Conservation (phyloP, 2,329 filamentous ascomycete genomes). For the Penicillium crustosum region DNA sequence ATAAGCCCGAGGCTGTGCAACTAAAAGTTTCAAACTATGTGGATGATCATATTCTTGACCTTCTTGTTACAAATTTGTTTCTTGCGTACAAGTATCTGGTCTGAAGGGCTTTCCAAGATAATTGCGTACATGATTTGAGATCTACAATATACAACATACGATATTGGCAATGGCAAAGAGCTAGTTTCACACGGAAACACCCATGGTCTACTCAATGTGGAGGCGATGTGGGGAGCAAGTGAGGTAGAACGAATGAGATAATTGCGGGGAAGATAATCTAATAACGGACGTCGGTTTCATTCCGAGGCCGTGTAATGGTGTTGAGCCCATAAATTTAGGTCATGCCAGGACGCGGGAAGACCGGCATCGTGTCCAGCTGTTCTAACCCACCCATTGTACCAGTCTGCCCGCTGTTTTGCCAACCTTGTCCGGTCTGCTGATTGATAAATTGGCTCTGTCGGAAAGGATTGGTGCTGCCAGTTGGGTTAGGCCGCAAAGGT, state of each 20-base stretch:
- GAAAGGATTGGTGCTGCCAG: slow-evolving; percentile 92
- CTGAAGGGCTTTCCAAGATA: background rate
- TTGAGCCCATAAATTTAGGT: slow-evolving; percentile 18
- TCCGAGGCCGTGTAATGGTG: slow-evolving; percentile 2
- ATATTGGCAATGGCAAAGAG: background rate
- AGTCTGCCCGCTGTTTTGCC: slow-evolving; percentile 72
- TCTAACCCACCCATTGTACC: slow-evolving; percentile 76
- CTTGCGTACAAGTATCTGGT: too few relatives aligned
- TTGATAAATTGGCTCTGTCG: slow-evolving; percentile 87
- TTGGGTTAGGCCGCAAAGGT: slow-evolving; percentile 70
- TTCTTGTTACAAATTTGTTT: background rate
- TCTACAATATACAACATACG: background rate
- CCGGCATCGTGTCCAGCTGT: slow-evolving; percentile 71
- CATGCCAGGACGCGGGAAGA: slow-evolving; percentile 78
- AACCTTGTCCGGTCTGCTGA: slow-evolving; percentile 81
- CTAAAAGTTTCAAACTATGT: background rate
- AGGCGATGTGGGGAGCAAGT: slow-evolving; percentile 2
- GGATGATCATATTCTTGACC: background rate
- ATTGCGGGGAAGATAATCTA: slow-evolving; percentile 4
- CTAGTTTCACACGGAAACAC: background rate
- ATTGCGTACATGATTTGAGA: background rate
- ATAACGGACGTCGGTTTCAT: slow-evolving; percentile 3
- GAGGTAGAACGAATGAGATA: slow-evolving; percentile 10
- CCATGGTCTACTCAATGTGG: slow-evolving; percentile 4
- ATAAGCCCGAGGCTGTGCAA: background rate